phyloP scores from a whole-genome alignment of 192 early-diverging fungal species.

The Geosiphon pyriformis region DNA sequence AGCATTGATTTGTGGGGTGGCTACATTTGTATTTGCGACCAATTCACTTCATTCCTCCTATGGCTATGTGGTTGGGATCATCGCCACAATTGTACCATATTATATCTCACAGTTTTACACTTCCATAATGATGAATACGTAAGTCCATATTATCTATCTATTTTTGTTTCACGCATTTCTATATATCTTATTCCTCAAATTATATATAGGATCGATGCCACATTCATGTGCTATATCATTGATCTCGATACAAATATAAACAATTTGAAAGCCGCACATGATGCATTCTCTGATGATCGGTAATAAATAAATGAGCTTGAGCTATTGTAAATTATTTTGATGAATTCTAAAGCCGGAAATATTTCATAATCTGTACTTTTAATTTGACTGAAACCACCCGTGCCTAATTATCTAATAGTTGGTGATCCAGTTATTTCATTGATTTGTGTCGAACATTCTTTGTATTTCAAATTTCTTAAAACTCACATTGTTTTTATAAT shows the following conservation, averaged over 20 bases:
- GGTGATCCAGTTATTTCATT: too few relatives aligned
- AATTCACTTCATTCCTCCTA: slow-evolving; percentile 51
- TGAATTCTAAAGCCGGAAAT: too few relatives aligned
- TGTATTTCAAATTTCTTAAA: too few relatives aligned
- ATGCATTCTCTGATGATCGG: slow-evolving; percentile 42
- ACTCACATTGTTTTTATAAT: too few relatives aligned
- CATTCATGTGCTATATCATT: slow-evolving; percentile 75
- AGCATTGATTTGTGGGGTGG: slow-evolving; percentile 51
- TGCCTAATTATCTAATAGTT: too few relatives aligned
- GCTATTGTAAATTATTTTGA: too few relatives aligned
- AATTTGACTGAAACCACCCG: too few relatives aligned
- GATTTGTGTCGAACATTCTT: too few relatives aligned
- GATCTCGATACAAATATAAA: slow-evolving; percentile 65
- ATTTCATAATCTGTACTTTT: too few relatives aligned
- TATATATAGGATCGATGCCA: slow-evolving; percentile 60
- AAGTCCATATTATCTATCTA: slow-evolving; percentile 29
- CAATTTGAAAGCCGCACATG: slow-evolving; percentile 45
- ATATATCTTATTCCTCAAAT: slow-evolving; percentile 1
- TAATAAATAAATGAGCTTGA: too few relatives aligned
- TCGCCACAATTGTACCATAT: slow-evolving; percentile 54
- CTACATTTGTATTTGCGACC: slow-evolving; percentile 52
- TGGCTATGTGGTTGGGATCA: slow-evolving; percentile 59
- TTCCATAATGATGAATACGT: slow-evolving; percentile 71
- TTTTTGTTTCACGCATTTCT: neutral
- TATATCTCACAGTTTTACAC: slow-evolving; percentile 64